Percentiles rank a stretch among this genome's conserved stretches.
Conservation (phyloP, 1,139 yeast genomes). For the Nakaseomyces sp. region DNA sequence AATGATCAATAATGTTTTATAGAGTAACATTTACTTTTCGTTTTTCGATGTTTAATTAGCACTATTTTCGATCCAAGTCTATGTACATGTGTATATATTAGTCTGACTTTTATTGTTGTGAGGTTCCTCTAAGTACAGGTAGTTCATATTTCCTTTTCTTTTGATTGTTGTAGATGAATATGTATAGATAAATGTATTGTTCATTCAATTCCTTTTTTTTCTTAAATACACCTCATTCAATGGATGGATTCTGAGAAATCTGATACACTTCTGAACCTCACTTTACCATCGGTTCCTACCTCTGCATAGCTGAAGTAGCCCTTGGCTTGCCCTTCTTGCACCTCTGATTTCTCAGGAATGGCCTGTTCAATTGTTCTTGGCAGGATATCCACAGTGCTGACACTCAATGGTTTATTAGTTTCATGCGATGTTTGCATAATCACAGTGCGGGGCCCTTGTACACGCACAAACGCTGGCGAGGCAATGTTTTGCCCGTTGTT, state of each 20-base stretch:
- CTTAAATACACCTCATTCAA: no score
- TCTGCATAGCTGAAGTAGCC: constrained; percentile 2
- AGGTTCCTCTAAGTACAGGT: neutral
- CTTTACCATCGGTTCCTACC: constrained; percentile 1
- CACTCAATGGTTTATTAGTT: neutral
- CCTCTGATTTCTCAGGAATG: neutral
- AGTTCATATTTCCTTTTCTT: neutral
- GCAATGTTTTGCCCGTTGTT: constrained; percentile 1
- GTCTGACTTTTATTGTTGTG: no score
- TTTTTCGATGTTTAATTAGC: no score
- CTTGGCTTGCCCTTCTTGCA: neutral
- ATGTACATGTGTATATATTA: no score
- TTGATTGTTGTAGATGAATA: neutral
- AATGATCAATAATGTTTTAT: no score
- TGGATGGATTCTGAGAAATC: constrained; percentile 1
- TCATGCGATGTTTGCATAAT: constrained; percentile 21
- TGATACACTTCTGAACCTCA: constrained; percentile 3
- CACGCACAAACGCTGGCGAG: constrained; percentile 10
- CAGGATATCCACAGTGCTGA: constrained; percentile 3
- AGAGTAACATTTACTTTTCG: no score
- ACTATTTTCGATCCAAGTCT: no score
- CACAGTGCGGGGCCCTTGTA: constrained; percentile 29
- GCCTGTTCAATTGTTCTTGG: constrained; percentile 1
- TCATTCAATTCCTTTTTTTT: no score
- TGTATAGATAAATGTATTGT: neutral